These are phyloP conservation scores for Globisporangium echinulatum DNA, from an alignment of 352 stramenopile genomes.

Conservation along the genomic window DNA sequence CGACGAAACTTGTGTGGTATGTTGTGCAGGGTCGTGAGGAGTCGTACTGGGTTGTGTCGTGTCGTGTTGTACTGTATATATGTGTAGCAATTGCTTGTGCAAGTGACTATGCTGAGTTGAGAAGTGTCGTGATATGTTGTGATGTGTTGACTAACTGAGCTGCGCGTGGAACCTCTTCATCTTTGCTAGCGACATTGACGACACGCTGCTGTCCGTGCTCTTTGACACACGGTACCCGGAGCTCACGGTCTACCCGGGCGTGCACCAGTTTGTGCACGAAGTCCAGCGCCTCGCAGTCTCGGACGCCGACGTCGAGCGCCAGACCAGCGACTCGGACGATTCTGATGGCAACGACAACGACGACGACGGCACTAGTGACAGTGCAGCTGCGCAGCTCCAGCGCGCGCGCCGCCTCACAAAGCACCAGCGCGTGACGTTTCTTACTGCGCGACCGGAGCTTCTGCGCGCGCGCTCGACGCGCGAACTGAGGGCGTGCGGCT, in stretches of 20 bases:
- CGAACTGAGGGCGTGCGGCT: constrained; percentile 62
- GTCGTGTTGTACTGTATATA: background rate
- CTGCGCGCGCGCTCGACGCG: constrained; percentile 49
- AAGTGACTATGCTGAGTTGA: no score
- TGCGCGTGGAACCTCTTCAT: no score
- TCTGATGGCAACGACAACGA: constrained; percentile 15
- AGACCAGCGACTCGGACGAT: constrained; percentile 7
- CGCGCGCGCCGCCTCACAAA: constrained; percentile 2
- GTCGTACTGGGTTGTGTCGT: background rate
- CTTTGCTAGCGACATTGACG: constrained; percentile 62
- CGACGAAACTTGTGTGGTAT: constrained; percentile 68
- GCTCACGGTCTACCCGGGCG: constrained; percentile 74
- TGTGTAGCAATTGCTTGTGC: no score
- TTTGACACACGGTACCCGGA: constrained; percentile 80
- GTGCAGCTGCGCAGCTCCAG: background rate
- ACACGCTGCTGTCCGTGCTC: constrained; percentile 69
- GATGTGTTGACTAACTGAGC: no score
- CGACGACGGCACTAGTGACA: background rate
- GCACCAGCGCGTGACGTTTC: constrained; percentile 57
- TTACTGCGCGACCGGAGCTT: constrained; percentile 71
- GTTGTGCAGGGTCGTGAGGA: background rate
- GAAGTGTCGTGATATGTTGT: no score
- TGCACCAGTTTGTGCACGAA: constrained; percentile 79
- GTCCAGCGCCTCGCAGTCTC: constrained; percentile 36
- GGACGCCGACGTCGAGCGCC: constrained; percentile 14